Evolutionary conservation across 176 grass and related monocot species (phyloP).

Genomic region (Triticum turgidum): DNA sequence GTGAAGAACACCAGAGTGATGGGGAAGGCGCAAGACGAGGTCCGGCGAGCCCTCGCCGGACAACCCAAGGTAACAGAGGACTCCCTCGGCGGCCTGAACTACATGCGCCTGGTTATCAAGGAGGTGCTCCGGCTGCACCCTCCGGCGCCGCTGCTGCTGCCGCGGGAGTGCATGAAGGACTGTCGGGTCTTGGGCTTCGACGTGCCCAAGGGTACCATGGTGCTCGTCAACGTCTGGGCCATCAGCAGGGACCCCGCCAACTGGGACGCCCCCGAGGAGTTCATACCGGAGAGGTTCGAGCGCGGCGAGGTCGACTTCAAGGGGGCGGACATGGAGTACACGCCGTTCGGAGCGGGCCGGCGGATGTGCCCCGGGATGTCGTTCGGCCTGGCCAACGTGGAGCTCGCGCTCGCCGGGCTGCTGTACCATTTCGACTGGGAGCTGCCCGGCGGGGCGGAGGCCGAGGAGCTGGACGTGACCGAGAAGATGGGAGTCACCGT

Average conservation of each 20-base stretch:
- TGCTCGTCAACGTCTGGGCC: slow-evolving; percentile 36
- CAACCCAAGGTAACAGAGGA: background rate
- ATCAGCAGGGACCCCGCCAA: background rate
- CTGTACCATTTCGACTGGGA: slow-evolving; percentile 32
- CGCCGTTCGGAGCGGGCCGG: slow-evolving; percentile 14
- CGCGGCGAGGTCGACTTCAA: slow-evolving; percentile 1
- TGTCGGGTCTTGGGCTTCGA: slow-evolving; percentile 26
- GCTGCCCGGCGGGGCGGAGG: background rate
- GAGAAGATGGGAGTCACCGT: slow-evolving; percentile 3
- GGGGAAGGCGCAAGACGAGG: background rate
- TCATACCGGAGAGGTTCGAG: slow-evolving; percentile 10
- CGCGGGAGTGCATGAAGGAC: background rate
- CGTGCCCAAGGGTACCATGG: background rate
- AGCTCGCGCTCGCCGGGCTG: slow-evolving; percentile 22
- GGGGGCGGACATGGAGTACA: slow-evolving; percentile 24
- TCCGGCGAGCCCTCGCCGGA: background rate
- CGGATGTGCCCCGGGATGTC: slow-evolving; percentile 34
- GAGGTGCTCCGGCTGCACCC: slow-evolving; percentile 13
- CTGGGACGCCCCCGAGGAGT: slow-evolving; percentile 6
- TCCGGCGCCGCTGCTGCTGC: background rate
- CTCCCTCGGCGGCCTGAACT: background rate
- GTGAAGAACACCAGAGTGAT: background rate
- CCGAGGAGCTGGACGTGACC: background rate
- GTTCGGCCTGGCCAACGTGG: background rate
- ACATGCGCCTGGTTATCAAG: slow-evolving; percentile 27